These are phyloP conservation scores for Paracoccidioides lutzii DNA, from an alignment of 2,329 filamentous ascomycete species.

Conservation along the genomic window DNA sequence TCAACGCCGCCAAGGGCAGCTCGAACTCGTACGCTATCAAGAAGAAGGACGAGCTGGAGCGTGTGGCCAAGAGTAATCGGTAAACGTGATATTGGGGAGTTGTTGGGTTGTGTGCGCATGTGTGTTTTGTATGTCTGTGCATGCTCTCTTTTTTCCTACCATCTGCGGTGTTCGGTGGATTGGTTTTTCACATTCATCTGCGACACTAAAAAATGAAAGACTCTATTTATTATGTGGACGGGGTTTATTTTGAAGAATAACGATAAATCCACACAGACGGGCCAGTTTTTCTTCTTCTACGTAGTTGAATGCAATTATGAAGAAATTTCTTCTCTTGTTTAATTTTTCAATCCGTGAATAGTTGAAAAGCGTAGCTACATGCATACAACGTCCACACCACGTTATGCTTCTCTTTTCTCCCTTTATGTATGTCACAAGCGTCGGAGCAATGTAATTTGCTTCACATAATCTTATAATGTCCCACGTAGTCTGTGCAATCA, in stretches of 20 bases:
- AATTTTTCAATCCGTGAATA: slow-evolving; percentile 13
- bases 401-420: slow-evolving; percentile 21
- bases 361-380: neutral
- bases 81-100: slow-evolving; percentile 50
- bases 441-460: neutral
- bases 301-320: slow-evolving; percentile 33
- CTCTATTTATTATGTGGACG: neutral
- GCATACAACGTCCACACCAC: no score
- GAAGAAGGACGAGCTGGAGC: slow-evolving; percentile 99
- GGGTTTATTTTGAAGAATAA: neutral
- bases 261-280: neutral
- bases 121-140: slow-evolving; percentile 25
- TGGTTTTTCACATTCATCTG: slow-evolving; percentile 18
- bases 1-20: slow-evolving; percentile 99
- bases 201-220: neutral
- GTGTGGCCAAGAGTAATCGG: slow-evolving; percentile 99
- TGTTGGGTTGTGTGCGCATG: slow-evolving; percentile 24
- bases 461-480: no score
- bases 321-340: slow-evolving; percentile 18
- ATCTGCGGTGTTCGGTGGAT: slow-evolving; percentile 4
- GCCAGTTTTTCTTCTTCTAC: slow-evolving; percentile 16
- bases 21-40: slow-evolving; percentile 99
- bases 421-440: slow-evolving; percentile 35
- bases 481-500: no score
- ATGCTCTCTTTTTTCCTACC: slow-evolving; percentile 12